These are phyloP conservation scores for Aspergillus cristatus DNA, from an alignment of 495 filamentous ascomycete species.

Conservation along the genomic window DNA sequence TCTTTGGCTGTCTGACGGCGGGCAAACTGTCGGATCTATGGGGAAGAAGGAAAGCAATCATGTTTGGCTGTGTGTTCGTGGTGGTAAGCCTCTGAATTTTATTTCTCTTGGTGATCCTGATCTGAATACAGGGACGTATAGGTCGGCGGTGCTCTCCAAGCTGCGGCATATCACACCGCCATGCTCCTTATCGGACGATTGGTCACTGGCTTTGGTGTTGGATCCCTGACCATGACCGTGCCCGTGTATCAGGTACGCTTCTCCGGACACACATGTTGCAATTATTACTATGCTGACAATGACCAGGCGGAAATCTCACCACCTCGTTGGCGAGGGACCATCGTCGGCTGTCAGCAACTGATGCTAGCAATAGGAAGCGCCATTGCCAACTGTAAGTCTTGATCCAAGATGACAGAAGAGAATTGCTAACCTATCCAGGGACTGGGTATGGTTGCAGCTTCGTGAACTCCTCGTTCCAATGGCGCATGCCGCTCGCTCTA, in stretches of 20 bases:
- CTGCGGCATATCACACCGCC: slow-evolving; percentile 39
- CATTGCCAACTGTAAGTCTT: slow-evolving; percentile 28
- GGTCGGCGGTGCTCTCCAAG: slow-evolving; percentile 47
- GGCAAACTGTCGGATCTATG: no score
- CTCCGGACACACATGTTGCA: no score
- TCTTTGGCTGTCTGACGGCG: no score
- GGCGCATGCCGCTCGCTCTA: slow-evolving; percentile 48
- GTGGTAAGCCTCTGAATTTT: no score
- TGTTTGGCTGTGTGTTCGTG: no score
- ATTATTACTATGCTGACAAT: no score
- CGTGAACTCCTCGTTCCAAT: slow-evolving; percentile 27
- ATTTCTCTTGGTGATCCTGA: no score
- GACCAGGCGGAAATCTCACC: slow-evolving; percentile 45
- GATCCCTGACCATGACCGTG: slow-evolving; percentile 48
- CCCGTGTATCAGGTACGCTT: slow-evolving; percentile 43
- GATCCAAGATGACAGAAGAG: no score
- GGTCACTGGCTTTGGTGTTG: slow-evolving; percentile 52
- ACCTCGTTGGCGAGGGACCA: slow-evolving; percentile 43
- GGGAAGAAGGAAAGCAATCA: no score
- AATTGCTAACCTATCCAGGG: no score
- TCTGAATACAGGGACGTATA: no score
- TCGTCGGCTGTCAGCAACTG: slow-evolving; percentile 53
- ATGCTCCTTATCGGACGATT: slow-evolving; percentile 57
- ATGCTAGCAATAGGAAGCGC: slow-evolving; percentile 29
- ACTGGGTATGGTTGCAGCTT: no score